These are phyloP conservation scores for Pseudogymnoascus sp. DNA, from an alignment of 2,329 filamentous ascomycete genomes.

Conservation along the genomic window DNA sequence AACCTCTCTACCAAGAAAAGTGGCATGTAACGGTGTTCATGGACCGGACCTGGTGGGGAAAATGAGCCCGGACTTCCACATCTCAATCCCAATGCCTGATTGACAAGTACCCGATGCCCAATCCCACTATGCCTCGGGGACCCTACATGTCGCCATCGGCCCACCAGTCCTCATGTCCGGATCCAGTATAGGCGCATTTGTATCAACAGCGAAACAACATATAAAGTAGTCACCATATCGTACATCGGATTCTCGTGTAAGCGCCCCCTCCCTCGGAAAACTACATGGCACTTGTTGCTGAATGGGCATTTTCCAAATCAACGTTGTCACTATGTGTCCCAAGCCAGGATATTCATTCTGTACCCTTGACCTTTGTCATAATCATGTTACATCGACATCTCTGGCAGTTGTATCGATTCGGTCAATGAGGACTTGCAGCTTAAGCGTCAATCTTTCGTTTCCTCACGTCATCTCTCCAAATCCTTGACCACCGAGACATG, in stretches of 20 bases:
- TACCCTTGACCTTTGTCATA: neutral
- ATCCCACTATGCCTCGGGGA: neutral
- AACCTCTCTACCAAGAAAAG: neutral
- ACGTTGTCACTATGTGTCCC: neutral
- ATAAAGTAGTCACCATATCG: neutral
- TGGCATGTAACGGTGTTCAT: neutral
- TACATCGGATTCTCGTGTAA: neutral
- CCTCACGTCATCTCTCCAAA: neutral
- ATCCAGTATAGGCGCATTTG: neutral
- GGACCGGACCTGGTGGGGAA: neutral
- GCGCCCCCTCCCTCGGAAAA: neutral
- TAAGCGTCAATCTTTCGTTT: neutral
- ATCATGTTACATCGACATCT: neutral
- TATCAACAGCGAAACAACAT: neutral
- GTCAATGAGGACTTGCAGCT: neutral
- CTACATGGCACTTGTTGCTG: neutral
- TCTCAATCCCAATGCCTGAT: neutral
- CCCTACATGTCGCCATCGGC: neutral
- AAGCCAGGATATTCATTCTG: neutral
- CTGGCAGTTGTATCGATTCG: neutral
- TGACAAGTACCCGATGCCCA: neutral
- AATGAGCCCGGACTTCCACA: neutral
- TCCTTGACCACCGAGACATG: neutral
- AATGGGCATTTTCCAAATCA: neutral
- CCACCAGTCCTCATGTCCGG: neutral